phyloP scores from a whole-genome alignment of 768 basidiomycete genomes.

The Xanthoconium purpureum region DNA sequence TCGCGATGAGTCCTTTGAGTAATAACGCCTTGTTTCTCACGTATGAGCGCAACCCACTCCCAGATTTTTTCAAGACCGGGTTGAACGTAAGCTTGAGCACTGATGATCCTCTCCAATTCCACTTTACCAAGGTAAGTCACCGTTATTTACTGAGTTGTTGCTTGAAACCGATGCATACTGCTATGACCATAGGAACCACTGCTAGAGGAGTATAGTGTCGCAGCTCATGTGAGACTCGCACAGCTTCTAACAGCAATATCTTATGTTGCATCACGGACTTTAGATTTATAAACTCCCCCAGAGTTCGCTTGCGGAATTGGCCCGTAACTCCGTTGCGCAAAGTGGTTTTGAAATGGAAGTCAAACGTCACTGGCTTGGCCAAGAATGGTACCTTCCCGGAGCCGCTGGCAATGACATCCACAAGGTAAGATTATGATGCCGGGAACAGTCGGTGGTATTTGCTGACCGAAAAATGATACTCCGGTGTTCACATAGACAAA shows the following conservation, averaged over 20 bases:
- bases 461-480: slow-evolving; percentile 1
- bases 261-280: neutral
- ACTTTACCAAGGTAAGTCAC: slow-evolving; percentile 88
- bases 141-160: neutral
- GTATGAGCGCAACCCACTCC: slow-evolving; percentile 95
- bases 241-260: neutral
- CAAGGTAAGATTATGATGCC: slow-evolving; percentile 54
- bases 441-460: neutral
- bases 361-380: slow-evolving; percentile 93
- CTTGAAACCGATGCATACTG: neutral
- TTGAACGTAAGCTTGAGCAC: slow-evolving; percentile 96
- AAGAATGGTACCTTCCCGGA: slow-evolving; percentile 91
- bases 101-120: slow-evolving; percentile 94
- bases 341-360: slow-evolving; percentile 99
- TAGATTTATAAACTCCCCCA: slow-evolving; percentile 97
- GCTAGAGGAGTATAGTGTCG: slow-evolving; percentile 96
- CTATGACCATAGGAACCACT: slow-evolving; percentile 69
- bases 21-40: slow-evolving; percentile 97
- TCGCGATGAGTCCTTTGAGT: slow-evolving; percentile 97
- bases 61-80: slow-evolving; percentile 95
- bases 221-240: slow-evolving; percentile 72
- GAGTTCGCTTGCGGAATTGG: slow-evolving; percentile 91
- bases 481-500: slow-evolving; percentile 65
- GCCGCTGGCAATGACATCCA: slow-evolving; percentile 93
- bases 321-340: slow-evolving; percentile 96